Base-by-base conservation (phyloP, 2,329 filamentous ascomycete species). In the Pseudogymnoascus sp. region DNA sequence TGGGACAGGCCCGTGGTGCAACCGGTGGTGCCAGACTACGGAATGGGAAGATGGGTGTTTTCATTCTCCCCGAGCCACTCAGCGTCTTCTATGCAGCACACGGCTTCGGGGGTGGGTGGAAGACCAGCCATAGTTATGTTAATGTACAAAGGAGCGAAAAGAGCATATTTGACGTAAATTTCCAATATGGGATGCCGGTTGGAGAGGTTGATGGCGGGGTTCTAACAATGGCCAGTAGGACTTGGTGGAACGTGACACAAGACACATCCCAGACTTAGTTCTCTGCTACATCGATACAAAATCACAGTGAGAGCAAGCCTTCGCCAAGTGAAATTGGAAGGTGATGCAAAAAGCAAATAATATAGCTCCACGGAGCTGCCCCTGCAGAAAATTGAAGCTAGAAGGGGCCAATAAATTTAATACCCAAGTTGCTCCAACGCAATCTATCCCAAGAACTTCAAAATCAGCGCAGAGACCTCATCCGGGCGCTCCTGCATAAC, bases 401-500 rank as follows among this genome's bases (percentile, higher is more conserved):
- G n/a, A 43, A 43, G n/a, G 4, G 20, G 12, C 4, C 5, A 12
- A 2, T 4, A 28, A 6, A 43, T 43, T 5, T 22, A 43, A 43
- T 3, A 43, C 22, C 20, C 6, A 28, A 47, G 5, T 18, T 43
- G 6, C 11, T 9, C 7, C 7, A 43, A 20, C 22, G 12, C 6
- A 54, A 54, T 18, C 43, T 54, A 54, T 7, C 43, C 4, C 61
- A 70, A 62, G 41, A 85, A 79, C 8, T 68, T 70, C 64, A 78
- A 62, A 38, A 85, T 73, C 61, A 76, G 75, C 59, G 76, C 69
- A 0, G 77, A 73, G 7, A 85, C 81, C 60, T 74, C 76, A 65
- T 81, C 78, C 1, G 84, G 80, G 68, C 83, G 77, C 70, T 89
- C 85, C 71, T 88, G 84, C 68, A 87, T 85, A 35, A 86, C 80